These are phyloP conservation scores for Pseudogymnoascus sp. DNA, from an alignment of 2,329 filamentous ascomycete genomes.

Conservation along the genomic window DNA sequence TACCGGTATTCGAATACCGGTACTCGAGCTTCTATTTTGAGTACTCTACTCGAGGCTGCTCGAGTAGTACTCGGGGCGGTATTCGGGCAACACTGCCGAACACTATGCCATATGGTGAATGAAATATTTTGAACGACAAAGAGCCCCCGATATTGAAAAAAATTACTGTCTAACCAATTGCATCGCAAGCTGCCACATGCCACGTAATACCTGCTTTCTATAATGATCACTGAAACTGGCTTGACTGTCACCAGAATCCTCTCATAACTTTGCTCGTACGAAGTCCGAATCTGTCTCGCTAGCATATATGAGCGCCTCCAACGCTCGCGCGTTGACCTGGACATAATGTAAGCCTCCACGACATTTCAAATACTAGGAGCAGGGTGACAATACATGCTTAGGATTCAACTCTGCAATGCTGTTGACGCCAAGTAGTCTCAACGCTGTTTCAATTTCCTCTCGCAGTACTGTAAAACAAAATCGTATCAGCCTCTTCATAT, in stretches of 20 bases:
- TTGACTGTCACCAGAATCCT: background rate
- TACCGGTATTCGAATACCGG: too few relatives aligned
- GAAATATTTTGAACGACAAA: background rate
- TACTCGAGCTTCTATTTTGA: too few relatives aligned
- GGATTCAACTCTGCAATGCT: conserved; percentile 43
- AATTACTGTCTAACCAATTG: background rate
- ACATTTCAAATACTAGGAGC: background rate
- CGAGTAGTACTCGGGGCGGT: too few relatives aligned
- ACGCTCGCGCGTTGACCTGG: background rate
- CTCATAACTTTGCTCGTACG: background rate
- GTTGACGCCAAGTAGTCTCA: conserved; percentile 56
- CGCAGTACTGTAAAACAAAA: conserved; percentile 27
- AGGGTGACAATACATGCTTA: background rate
- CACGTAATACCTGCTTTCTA: background rate
- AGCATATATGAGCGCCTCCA: background rate
- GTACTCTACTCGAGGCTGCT: too few relatives aligned
- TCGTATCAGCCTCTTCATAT: background rate
- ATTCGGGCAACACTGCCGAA: too few relatives aligned
- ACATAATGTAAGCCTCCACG: background rate
- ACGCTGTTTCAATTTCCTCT: conserved; percentile 57
- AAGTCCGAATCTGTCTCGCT: background rate
- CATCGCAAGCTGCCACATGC: background rate
- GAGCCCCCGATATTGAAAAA: background rate
- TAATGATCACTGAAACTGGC: background rate
- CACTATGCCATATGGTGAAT: background rate